Percentiles rank a stretch among this genome's conserved stretches.
These are phyloP conservation scores for Hypoxylon rickii DNA, from an alignment of 495 filamentous ascomycete species.

Conservation along the genomic window DNA sequence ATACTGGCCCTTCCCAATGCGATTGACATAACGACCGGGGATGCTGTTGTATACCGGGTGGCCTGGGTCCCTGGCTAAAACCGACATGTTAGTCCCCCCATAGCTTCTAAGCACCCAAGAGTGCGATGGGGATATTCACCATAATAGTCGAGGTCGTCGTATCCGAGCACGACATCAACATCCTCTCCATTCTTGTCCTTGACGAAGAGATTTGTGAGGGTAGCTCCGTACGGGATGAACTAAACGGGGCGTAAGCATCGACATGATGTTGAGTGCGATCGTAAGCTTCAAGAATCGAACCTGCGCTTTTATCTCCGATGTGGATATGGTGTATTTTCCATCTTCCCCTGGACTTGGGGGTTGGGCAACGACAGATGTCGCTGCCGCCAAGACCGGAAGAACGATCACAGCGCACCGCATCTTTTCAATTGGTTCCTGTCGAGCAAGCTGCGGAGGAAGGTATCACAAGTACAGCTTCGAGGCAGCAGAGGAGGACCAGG, in stretches of 20 bases:
- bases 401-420: constrained; percentile 33
- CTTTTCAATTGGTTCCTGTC: constrained; percentile 25
- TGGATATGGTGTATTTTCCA: constrained; percentile 52
- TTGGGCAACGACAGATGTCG: constrained; percentile 29
- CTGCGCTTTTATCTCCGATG: constrained; percentile 58
- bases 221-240: constrained; percentile 62
- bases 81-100: constrained; percentile 15
- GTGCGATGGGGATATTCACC: constrained; percentile 36
- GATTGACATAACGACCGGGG: constrained; percentile 60
- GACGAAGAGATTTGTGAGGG: constrained; percentile 62
- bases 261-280: too few species aligned
- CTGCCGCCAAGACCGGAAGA: constrained; percentile 29
- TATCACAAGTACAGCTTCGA: constrained; percentile 19
- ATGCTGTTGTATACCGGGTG: constrained; percentile 58
- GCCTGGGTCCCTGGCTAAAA: constrained; percentile 49
- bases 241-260: constrained; percentile 28
- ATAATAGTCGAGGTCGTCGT: constrained; percentile 56
- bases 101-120: constrained; percentile 17
- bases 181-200: constrained; percentile 60
- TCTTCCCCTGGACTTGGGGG: constrained; percentile 32
- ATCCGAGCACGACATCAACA: constrained; percentile 58
- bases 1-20: constrained; percentile 59
- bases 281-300: constrained; percentile 32
- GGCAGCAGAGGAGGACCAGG: constrained; percentile 1
- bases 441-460: constrained; percentile 10